Conservation (phyloP, 371 early-diverging fungal species). For the Rhizomucor miehei region DNA sequence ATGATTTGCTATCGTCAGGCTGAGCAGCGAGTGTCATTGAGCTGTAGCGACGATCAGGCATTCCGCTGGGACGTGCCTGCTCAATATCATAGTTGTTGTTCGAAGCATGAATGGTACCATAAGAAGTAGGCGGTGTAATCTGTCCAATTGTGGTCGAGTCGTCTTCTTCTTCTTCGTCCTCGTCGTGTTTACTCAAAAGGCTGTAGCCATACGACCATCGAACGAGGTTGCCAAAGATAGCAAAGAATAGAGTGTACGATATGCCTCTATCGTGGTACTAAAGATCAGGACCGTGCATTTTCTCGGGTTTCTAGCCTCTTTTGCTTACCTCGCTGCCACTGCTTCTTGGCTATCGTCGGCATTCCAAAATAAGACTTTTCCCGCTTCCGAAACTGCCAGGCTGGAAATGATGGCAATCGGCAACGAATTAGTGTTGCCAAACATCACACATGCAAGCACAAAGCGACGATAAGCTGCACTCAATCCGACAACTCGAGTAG, state of each 20-base stretch:
- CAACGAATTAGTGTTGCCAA: conserved; percentile 71
- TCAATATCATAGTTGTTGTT: not conserved
- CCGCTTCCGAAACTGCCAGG: conserved; percentile 65
- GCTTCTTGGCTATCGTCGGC: conserved; percentile 57
- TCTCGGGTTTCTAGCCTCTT: conserved; percentile 4
- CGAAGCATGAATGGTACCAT: conserved; percentile 3
- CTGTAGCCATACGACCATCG: conserved; percentile 77
- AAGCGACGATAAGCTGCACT: conserved; percentile 56
- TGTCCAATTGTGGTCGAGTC: not conserved
- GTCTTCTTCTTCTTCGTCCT: conserved; percentile 21
- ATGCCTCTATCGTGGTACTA: conserved; percentile 51
- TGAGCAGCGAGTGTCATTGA: conserved; percentile 13
- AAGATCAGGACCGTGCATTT: not conserved
- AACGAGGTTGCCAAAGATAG: conserved; percentile 69
- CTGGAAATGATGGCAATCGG: conserved; percentile 73
- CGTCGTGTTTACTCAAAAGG: conserved; percentile 35
- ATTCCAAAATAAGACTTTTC: conserved; percentile 55
- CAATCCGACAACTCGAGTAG: conserved; percentile 44
- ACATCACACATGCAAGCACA: conserved; percentile 64
- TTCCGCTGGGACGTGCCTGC: not conserved
- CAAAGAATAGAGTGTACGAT: conserved; percentile 73
- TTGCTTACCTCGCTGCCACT: conserved; percentile 59
- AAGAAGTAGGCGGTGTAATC: not conserved
- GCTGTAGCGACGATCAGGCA: conserved; percentile 15
- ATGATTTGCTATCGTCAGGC: conserved; percentile 6